Evolutionary conservation across 352 stramenopile genomes (phyloP).

Genomic region (Pilasporangium apinafurcum): DNA sequence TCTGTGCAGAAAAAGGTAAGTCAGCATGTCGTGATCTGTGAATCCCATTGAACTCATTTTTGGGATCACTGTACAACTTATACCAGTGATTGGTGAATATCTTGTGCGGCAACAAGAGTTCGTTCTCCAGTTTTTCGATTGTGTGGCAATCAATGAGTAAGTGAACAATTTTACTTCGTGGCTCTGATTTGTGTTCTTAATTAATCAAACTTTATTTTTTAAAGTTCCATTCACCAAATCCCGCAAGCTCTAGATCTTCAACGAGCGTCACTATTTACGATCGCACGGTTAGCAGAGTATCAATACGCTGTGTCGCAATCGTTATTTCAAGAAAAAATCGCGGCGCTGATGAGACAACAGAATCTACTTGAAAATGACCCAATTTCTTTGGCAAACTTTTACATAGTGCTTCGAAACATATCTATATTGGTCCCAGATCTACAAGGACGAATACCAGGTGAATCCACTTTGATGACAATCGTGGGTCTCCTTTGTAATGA

Average conservation of each 20-base stretch:
- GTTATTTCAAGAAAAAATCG: slow-evolving; percentile 24
- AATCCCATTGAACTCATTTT: neutral
- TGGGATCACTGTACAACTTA: too few relatives aligned
- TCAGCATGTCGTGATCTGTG: neutral
- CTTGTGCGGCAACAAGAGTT: slow-evolving; percentile 3
- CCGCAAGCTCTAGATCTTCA: slow-evolving; percentile 4
- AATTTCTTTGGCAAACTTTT: too few relatives aligned
- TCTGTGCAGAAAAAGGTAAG: slow-evolving; percentile 8
- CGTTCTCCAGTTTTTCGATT: slow-evolving; percentile 4
- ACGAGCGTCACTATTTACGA: slow-evolving; percentile 17
- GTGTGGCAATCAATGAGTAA: neutral
- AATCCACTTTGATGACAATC: too few relatives aligned
- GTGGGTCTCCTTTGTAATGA: slow-evolving; percentile 1
- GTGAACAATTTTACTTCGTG: neutral
- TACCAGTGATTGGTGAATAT: slow-evolving; percentile 3
- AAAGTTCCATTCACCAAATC: neutral
- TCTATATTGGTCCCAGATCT: too few relatives aligned
- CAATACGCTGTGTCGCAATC: slow-evolving; percentile 10
- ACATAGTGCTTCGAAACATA: too few relatives aligned
- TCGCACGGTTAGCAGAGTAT: slow-evolving; percentile 21
- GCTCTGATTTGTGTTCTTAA: neutral
- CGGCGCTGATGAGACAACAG: slow-evolving; percentile 14
- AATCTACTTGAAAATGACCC: too few relatives aligned
- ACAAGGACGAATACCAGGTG: too few relatives aligned
- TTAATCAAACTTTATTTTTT: neutral